These are phyloP conservation scores for Asterochloris erici DNA, from an alignment of 139 green algal species.

Conservation along the genomic window DNA sequence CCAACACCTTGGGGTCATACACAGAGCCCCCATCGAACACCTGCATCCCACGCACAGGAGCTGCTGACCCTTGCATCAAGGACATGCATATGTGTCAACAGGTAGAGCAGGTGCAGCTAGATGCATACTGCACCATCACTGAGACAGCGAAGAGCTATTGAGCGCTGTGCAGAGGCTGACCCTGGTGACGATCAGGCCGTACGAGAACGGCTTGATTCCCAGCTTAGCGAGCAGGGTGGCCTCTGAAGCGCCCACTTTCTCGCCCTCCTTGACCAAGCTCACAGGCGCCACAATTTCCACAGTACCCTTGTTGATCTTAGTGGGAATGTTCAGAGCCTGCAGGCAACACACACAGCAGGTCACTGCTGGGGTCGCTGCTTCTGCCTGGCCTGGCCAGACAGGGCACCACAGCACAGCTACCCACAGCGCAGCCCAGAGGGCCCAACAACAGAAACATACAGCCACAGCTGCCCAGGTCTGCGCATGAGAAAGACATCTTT, in stretches of 20 bases:
- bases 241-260: constrained; percentile 90
- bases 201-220: constrained; percentile 97
- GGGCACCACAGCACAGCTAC: neutral
- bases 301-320: constrained; percentile 99
- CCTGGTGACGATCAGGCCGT: constrained; percentile 76
- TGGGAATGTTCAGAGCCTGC: constrained; percentile 96
- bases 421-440: too few species aligned
- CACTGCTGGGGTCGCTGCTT: neutral
- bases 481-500: too few species aligned
- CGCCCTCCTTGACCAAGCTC: constrained; percentile 79
- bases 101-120: neutral
- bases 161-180: neutral
- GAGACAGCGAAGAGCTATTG: neutral
- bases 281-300: constrained; percentile 95
- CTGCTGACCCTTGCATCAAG: neutral
- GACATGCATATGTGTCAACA: neutral
- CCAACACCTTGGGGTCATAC: constrained; percentile 88
- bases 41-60: constrained; percentile 22
- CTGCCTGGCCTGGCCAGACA: neutral
- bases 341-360: neutral
- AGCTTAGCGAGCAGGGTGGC: constrained; percentile 98
- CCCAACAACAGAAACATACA: too few species aligned
- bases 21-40: constrained; percentile 87
- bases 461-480: too few species aligned
- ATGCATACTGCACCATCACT: neutral